Conservation (phyloP, 192 early-diverging fungal species). For the Coemansia sp. region DNA sequence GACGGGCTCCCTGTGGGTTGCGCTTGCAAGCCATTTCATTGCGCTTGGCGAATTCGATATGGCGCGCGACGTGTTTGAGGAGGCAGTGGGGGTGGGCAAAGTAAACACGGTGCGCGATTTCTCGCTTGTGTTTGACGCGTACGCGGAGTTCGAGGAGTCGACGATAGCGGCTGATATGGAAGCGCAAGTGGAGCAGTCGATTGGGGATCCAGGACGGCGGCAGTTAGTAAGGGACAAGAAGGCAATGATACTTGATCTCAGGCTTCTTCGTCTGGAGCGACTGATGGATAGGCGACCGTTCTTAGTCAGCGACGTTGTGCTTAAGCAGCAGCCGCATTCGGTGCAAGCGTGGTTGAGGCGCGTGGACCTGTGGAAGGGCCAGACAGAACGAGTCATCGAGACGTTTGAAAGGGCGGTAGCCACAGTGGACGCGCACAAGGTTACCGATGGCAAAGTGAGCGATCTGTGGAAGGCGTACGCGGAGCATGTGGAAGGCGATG, state of each 20-base stretch:
- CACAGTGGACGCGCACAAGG: conserved; percentile 70
- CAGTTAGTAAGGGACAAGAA: conserved; percentile 17
- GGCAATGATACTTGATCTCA: conserved; percentile 72
- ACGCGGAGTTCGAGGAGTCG: conserved; percentile 87
- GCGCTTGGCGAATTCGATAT: conserved; percentile 75
- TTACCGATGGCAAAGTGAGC: conserved; percentile 73
- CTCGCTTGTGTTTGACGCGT: conserved; percentile 94
- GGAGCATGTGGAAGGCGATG: conserved; percentile 55
- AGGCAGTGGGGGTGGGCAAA: conserved; percentile 62
- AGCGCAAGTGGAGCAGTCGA: conserved; percentile 51
- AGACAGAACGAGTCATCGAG: not conserved
- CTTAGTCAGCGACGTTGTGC: conserved; percentile 88
- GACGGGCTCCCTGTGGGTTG: conserved; percentile 85
- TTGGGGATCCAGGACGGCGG: conserved; percentile 20
- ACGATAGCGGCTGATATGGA: conserved; percentile 76
- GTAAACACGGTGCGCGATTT: conserved; percentile 91
- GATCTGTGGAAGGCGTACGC: conserved; percentile 87
- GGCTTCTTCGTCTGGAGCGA: conserved; percentile 81
- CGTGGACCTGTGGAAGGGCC: conserved; percentile 60
- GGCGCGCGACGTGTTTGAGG: conserved; percentile 93
- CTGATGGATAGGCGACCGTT: conserved; percentile 91
- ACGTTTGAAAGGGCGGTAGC: conserved; percentile 60
- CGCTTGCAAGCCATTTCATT: conserved; percentile 80
- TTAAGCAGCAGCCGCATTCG: conserved; percentile 88
- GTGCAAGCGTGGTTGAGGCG: conserved; percentile 92